Conservation (phyloP, 2,329 filamentous ascomycete genomes). For the Pseudocercospora eumusae region DNA sequence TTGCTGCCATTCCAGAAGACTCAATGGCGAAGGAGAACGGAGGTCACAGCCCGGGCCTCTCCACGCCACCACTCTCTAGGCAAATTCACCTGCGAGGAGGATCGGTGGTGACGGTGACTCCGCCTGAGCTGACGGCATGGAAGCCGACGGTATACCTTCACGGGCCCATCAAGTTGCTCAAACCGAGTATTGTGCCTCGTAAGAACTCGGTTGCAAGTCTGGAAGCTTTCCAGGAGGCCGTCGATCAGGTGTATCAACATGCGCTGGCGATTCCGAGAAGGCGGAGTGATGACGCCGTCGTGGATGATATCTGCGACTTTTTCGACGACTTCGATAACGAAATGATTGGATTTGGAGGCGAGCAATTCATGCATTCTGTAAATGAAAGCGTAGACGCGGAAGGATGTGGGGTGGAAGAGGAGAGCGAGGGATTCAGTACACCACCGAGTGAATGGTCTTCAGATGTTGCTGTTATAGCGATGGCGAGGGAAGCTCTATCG, state of each 20-base stretch:
- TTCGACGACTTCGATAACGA: conserved; percentile 46
- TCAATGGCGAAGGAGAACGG: conserved; percentile 26
- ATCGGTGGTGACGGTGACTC: conserved; percentile 40
- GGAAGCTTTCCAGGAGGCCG: conserved; percentile 43
- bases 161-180: conserved; percentile 46
- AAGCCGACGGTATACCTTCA: conserved; percentile 44
- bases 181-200: conserved; percentile 38
- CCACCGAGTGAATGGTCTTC: conserved; percentile 21
- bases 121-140: conserved; percentile 41
- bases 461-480: conserved; percentile 28
- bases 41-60: conserved; percentile 26
- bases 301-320: conserved; percentile 47
- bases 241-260: conserved; percentile 37
- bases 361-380: conserved; percentile 17
- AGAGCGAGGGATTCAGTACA: conserved; percentile 32
- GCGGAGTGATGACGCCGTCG: conserved; percentile 39
- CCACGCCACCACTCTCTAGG: conserved; percentile 31
- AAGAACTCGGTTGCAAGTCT: conserved; percentile 46
- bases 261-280: conserved; percentile 34
- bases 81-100: conserved; percentile 39
- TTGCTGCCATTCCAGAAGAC: conserved; percentile 32
- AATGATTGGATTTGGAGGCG: conserved; percentile 32
- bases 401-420: conserved; percentile 23
- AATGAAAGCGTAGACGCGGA: conserved; percentile 14
- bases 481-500: conserved; percentile 31